phyloP scores from a whole-genome alignment of 352 stramenopile species.

The Pythium phragmitis region DNA sequence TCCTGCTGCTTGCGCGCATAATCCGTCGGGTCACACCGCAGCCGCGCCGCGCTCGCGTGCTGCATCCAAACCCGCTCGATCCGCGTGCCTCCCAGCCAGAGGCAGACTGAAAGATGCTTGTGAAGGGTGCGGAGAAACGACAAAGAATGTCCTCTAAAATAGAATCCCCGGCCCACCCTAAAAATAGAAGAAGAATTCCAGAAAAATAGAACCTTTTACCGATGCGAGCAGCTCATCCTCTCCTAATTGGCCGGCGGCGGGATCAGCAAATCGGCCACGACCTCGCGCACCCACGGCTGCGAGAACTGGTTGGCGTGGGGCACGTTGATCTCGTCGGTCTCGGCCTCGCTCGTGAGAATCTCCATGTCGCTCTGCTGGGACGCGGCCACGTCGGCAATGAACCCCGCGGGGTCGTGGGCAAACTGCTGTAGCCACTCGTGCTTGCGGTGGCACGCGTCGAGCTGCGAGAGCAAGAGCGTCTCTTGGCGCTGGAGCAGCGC shows the following conservation, averaged over 20 bases:
- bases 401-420: constrained; percentile 57
- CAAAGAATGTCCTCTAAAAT: background rate
- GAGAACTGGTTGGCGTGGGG: constrained; percentile 61
- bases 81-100: background rate
- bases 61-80: constrained; percentile 31
- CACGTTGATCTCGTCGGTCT: constrained; percentile 61
- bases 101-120: background rate
- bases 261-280: constrained; percentile 39
- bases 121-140: background rate
- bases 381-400: constrained; percentile 53
- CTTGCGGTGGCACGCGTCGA: constrained; percentile 49
- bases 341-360: constrained; percentile 57
- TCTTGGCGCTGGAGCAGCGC: constrained; percentile 60
- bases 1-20: constrained; percentile 80
- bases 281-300: constrained; percentile 69
- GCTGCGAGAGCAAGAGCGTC: constrained; percentile 44
- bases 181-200: background rate
- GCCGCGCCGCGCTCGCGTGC: constrained; percentile 41
- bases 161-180: background rate
- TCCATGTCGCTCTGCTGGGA: constrained; percentile 63
- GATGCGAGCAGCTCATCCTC: background rate
- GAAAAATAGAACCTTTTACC: background rate
- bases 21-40: constrained; percentile 77
- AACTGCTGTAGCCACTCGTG: constrained; percentile 76
- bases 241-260: constrained; percentile 24